Evolutionary conservation across 805 yeast genomes (phyloP), one percentile per base, ranked within the genome.

Genomic region (Wickerhamomyces bovis): DNA sequence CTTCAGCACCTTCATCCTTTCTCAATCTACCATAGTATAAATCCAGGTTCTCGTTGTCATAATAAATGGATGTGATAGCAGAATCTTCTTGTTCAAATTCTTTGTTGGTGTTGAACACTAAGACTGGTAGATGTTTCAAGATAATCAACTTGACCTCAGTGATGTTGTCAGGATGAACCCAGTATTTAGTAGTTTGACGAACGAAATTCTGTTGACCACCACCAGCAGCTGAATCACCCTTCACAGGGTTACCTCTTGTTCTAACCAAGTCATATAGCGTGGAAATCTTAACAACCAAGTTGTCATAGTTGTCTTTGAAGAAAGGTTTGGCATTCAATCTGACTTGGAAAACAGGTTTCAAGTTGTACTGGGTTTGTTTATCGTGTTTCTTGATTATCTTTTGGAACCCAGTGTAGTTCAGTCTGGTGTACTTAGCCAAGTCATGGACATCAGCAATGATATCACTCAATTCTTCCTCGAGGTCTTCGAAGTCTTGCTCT

Each of bases 131-230:
- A 70, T 94, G 98, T 69, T 94, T 92, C 63, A 94, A 75, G 53
- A 94, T 83, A 53, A 89, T 85, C 62, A 94, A 78, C 71, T 94
- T 94, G 66, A 94, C 77, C 71, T 94, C 98, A 15, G 98, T 94
- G 64, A 94, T 89, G 66, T 94, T 92, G 67, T 94, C 98, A 3
- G 97, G 97, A 62, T 94, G 99, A 28, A 94, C 98, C 99, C 99
- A 94, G 69, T 94, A 94, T 64, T 94, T 94, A 8, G 99, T 94
- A 19, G 99, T 94, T 69, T 94, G 99, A 68, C 99, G 85, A 41
- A 94, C 98, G 61, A 94, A 94, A 71, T 94, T 94, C 67, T 94
- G 99, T 74, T 90, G 97, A 39, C 85, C 77, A 39, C 99, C 99
- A 61, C 99, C 99, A n/a, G 99, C 97, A 6, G 97, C 65, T 4